Evolutionary conservation across 768 basidiomycete genomes (phyloP).

Genomic region (Pulveroboletus ravenelii): DNA sequence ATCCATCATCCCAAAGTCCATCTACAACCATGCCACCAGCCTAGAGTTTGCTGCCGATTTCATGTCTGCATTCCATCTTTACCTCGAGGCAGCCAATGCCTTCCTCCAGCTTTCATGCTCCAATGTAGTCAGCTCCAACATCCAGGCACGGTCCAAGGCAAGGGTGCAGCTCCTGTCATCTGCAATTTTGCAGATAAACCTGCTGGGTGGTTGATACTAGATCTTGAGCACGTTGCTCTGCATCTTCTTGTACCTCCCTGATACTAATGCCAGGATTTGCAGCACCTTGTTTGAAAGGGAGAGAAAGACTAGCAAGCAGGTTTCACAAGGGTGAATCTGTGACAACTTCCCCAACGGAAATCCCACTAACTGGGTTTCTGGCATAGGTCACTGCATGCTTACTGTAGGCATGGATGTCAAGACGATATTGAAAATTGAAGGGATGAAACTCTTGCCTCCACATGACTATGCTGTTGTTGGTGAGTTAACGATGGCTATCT

Average conservation of each 20-base stretch:
- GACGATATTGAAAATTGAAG: constrained; percentile 35
- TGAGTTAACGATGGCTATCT: constrained; percentile 26
- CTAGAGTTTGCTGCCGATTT: constrained; percentile 64
- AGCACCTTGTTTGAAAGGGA: constrained; percentile 76
- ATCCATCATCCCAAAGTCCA: constrained; percentile 31
- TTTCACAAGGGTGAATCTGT: constrained; percentile 48
- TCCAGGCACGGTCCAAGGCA: constrained; percentile 50
- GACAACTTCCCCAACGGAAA: background rate
- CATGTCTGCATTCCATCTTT: constrained; percentile 69
- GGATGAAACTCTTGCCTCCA: constrained; percentile 54
- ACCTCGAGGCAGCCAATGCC: constrained; percentile 63
- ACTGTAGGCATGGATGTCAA: constrained; percentile 72
- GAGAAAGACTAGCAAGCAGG: constrained; percentile 52
- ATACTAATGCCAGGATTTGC: background rate
- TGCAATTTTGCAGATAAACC: background rate
- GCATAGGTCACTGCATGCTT: constrained; percentile 68
- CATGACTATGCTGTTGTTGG: constrained; percentile 87
- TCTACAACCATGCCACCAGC: constrained; percentile 62
- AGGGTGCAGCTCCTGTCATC: constrained; percentile 39
- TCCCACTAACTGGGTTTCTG: background rate
- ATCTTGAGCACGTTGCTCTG: background rate
- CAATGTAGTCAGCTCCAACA: constrained; percentile 28
- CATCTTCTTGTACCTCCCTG: background rate
- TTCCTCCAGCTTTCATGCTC: constrained; percentile 63
- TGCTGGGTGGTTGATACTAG: background rate